These are phyloP conservation scores for Podospora pseudopauciseta DNA, from an alignment of 495 filamentous ascomycete genomes.

Conservation along the genomic window DNA sequence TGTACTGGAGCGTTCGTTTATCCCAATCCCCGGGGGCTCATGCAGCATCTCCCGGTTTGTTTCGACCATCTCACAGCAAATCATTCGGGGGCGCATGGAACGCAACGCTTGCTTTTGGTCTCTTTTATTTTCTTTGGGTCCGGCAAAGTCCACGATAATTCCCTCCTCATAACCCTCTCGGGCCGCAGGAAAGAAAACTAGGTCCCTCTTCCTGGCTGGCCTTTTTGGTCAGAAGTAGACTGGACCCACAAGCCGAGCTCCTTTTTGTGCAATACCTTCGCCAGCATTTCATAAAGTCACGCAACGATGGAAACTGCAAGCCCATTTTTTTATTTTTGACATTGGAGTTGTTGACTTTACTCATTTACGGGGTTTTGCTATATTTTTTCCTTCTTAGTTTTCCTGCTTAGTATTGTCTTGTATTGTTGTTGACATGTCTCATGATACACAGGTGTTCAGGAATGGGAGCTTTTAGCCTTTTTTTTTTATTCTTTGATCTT, in stretches of 20 bases:
- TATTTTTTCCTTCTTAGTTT: conserved; percentile 17
- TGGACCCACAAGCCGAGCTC: neutral
- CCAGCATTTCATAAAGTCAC: neutral
- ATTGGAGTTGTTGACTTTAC: neutral
- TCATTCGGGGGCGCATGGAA: neutral
- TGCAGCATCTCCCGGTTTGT: neutral
- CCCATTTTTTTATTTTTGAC: neutral
- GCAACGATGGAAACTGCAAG: neutral
- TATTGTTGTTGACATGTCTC: neutral
- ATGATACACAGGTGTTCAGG: conserved; percentile 20
- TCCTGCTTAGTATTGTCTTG: conserved; percentile 5
- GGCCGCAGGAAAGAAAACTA: neutral
- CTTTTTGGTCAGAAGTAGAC: neutral
- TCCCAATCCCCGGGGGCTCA: neutral
- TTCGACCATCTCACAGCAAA: neutral
- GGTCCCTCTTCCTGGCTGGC: neutral
- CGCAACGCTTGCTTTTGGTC: neutral
- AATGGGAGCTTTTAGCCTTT: conserved; percentile 13
- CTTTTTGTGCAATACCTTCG: neutral
- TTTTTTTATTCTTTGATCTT: neutral
- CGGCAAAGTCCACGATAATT: conserved; percentile 1
- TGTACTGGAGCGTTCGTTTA: neutral
- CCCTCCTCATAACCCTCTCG: neutral
- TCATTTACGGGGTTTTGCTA: neutral
- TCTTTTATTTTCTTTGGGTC: neutral